Percentiles rank a stretch among this genome's conserved stretches.
These are phyloP conservation scores for Globisporangium nagaii DNA, from an alignment of 352 stramenopile species.

Conservation along the genomic window DNA sequence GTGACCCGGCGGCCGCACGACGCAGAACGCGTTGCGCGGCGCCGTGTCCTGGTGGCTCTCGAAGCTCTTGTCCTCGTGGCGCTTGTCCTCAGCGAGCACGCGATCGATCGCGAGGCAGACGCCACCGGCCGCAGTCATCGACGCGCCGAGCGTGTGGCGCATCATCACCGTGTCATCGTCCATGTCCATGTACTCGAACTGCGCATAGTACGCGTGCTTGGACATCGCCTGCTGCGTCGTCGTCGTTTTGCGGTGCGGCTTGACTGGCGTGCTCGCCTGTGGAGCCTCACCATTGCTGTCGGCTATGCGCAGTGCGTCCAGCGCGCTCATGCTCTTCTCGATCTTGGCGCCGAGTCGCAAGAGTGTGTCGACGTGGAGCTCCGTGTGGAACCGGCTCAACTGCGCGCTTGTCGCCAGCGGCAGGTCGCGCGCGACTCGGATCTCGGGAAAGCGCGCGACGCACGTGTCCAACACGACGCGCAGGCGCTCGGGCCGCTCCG, in stretches of 20 bases:
- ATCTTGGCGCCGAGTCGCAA: constrained; percentile 47
- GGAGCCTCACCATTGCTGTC: too few species aligned
- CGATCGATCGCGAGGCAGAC: constrained; percentile 71
- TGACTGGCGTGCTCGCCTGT: neutral
- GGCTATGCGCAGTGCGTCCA: constrained; percentile 20
- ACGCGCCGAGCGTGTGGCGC: constrained; percentile 56
- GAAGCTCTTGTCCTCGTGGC: neutral
- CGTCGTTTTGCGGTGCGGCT: constrained; percentile 8
- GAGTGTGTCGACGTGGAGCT: constrained; percentile 53
- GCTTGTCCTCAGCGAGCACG: constrained; percentile 24
- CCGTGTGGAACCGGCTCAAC: constrained; percentile 49
- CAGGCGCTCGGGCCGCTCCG: constrained; percentile 52
- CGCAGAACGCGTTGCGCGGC: constrained; percentile 78
- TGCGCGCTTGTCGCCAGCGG: constrained; percentile 38
- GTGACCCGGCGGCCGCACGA: constrained; percentile 64
- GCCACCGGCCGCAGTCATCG: constrained; percentile 63
- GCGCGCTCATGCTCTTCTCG: constrained; percentile 45
- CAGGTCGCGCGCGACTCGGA: constrained; percentile 18
- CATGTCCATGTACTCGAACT: constrained; percentile 64
- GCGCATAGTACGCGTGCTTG: constrained; percentile 45
- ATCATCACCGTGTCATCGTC: constrained; percentile 67
- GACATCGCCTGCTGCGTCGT: constrained; percentile 21
- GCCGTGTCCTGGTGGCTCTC: neutral
- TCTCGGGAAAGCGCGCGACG: constrained; percentile 20
- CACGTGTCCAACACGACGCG: constrained; percentile 34